Evolutionary conservation across 768 basidiomycete genomes (phyloP), one percentile per base, ranked within the genome.

Genomic region (Suillus americanus): DNA sequence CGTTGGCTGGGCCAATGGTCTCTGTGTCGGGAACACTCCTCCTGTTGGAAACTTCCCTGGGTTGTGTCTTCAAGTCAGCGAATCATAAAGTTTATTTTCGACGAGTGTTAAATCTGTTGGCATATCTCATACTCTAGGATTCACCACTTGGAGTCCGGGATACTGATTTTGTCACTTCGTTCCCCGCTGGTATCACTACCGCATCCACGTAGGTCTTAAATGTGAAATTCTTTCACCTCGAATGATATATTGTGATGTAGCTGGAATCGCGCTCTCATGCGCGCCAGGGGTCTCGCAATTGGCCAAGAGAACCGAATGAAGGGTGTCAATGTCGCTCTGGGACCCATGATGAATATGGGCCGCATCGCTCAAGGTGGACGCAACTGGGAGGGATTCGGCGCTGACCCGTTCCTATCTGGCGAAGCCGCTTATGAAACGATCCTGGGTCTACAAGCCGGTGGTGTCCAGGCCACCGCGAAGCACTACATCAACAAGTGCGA

Each of bases 371-470:
- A 85, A 67, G 93, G 90, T 8, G 95, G 95, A 20, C 82, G 95
- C 35, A 94, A 95, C 75, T 97, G 94, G 92, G 95, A 97, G 81
- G 94, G 93, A n/a, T 95, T 95, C 64, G 94, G 95, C 37, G 93
- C 85, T 12, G 95, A 97, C 74, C 95, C 95, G 0, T 97, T 87
- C 78, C 79, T 97, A 18, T 70, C 85, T n/a, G 94, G 95, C 14
- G 93, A 92, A 71, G 81, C 80, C 7, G 83, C 87, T 3, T 87
- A 82, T 55, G 91, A 94, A 75, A 96, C 94, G 0, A 85, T 96
- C 61, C 78, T 91, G 20, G 95, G 95, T 8, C 76, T 96, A 78
- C 95, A 97, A 72, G 70, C 79, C 28, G 83, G 78, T n/a, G 95
- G 95, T 45, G 90, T 95, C 0, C 91, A 94, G 72, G 92, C 94